Percentiles rank a stretch among this genome's conserved stretches.
phyloP scores from a whole-genome alignment of 371 early-diverging fungal species.

The Circinella minor region DNA sequence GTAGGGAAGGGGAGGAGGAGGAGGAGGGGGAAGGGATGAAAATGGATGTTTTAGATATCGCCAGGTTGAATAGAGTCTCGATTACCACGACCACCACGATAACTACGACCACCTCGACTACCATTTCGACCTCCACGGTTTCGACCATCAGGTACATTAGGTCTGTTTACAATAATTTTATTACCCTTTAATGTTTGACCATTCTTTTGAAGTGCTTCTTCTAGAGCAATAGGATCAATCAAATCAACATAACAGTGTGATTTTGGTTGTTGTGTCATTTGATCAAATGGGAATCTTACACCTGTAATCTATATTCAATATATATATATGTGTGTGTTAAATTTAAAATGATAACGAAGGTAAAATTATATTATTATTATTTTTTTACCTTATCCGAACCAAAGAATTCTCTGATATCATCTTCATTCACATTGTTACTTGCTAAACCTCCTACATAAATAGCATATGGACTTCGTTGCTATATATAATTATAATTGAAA shows the following conservation, averaged over 20 bases:
- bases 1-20: too few relatives aligned
- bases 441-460: constrained; percentile 51
- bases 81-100: constrained; percentile 32
- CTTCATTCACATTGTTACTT: constrained; percentile 43
- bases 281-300: constrained; percentile 52
- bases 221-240: constrained; percentile 36
- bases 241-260: constrained; percentile 57
- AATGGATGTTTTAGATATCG: background rate
- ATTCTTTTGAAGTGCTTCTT: constrained; percentile 45
- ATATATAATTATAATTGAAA: background rate
- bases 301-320: constrained; percentile 29
- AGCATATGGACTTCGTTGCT: constrained; percentile 41
- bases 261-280: constrained; percentile 42
- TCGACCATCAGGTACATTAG: constrained; percentile 36
- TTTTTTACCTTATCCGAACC: constrained; percentile 43
- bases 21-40: too few relatives aligned
- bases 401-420: constrained; percentile 52
- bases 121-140: constrained; percentile 28
- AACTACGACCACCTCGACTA: constrained; percentile 28
- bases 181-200: constrained; percentile 45
- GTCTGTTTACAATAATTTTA: constrained; percentile 48
- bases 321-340: too few relatives aligned
- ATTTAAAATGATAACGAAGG: too few relatives aligned
- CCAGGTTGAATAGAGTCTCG: constrained; percentile 6
- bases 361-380: too few relatives aligned